Evolutionary conservation across 2,329 filamentous ascomycete genomes (phyloP).

Genomic region (Phyllosticta citrichinensis): DNA sequence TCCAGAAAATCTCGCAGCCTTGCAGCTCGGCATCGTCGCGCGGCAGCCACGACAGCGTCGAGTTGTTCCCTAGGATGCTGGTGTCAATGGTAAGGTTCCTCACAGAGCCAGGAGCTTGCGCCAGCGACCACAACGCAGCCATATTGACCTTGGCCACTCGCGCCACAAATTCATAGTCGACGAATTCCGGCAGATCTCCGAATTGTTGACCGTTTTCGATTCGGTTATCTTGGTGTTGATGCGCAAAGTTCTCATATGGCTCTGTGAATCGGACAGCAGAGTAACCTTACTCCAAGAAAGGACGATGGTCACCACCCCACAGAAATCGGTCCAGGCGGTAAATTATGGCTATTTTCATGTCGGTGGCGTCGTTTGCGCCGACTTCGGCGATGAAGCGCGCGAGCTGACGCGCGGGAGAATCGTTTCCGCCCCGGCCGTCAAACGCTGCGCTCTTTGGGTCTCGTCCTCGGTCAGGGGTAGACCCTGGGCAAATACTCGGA

Average conservation of each 20-base stretch:
- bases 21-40: slow-evolving; percentile 32
- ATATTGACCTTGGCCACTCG: slow-evolving; percentile 47
- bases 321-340: slow-evolving; percentile 49
- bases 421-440: slow-evolving; percentile 41
- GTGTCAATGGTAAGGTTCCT: slow-evolving; percentile 42
- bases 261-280: slow-evolving; percentile 48
- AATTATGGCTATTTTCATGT: slow-evolving; percentile 47
- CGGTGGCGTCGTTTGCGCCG: slow-evolving; percentile 40
- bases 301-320: slow-evolving; percentile 46
- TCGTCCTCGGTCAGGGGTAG: slow-evolving; percentile 36
- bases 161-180: slow-evolving; percentile 46
- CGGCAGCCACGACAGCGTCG: slow-evolving; percentile 38
- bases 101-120: slow-evolving; percentile 41
- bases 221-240: slow-evolving; percentile 48
- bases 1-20: slow-evolving; percentile 48
- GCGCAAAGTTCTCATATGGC: slow-evolving; percentile 46
- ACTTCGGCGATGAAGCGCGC: slow-evolving; percentile 47
- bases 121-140: slow-evolving; percentile 44
- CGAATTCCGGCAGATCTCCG: slow-evolving; percentile 46
- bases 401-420: slow-evolving; percentile 45
- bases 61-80: slow-evolving; percentile 39
- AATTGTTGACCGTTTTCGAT: slow-evolving; percentile 42
- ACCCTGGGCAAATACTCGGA: slow-evolving; percentile 47
- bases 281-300: slow-evolving; percentile 47
- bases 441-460: slow-evolving; percentile 27